A percentile compares a stretch with the other conserved stretches of the same genome.
phyloP scores from a whole-genome alignment of 148 eudicot species.

The Rhododendron vialii region DNA sequence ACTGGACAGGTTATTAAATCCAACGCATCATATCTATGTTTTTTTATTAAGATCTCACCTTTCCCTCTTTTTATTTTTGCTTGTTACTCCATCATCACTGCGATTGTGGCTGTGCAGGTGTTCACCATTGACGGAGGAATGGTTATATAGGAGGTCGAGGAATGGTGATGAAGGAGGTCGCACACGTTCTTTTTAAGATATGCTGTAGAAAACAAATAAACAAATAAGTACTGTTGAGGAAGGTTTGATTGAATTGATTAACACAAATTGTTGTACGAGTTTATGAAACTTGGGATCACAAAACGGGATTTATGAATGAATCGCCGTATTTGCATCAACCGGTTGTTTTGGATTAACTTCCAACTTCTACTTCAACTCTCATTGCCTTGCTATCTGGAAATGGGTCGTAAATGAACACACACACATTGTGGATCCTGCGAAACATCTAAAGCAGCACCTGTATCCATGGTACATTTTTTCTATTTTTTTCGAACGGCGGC shows the following conservation, averaged over 20 bases:
- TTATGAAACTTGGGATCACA: background rate
- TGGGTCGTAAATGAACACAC: background rate
- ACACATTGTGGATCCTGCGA: background rate
- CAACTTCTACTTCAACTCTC: background rate
- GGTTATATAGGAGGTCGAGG: conserved; percentile 56
- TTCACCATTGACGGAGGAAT: conserved; percentile 77
- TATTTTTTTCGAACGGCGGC: no score
- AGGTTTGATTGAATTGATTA: background rate
- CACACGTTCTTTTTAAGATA: background rate
- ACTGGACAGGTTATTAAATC: conserved; percentile 64
- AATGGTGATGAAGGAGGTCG: conserved; percentile 53
- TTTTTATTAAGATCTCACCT: no score
- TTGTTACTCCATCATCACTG: background rate
- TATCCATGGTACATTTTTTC: background rate
- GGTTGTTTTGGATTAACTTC: background rate
- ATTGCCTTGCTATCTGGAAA: background rate
- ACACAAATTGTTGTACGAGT: background rate
- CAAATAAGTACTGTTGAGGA: background rate
- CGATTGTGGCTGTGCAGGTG: conserved; percentile 40
- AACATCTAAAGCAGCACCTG: no score
- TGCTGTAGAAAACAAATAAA: background rate
- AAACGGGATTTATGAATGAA: background rate
- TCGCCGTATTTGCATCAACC: background rate
- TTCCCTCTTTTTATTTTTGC: background rate
- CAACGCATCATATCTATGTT: background rate